Base-by-base conservation (phyloP, 2,329 filamentous ascomycete genomes). In the Emmonsiellopsis sp. region DNA sequence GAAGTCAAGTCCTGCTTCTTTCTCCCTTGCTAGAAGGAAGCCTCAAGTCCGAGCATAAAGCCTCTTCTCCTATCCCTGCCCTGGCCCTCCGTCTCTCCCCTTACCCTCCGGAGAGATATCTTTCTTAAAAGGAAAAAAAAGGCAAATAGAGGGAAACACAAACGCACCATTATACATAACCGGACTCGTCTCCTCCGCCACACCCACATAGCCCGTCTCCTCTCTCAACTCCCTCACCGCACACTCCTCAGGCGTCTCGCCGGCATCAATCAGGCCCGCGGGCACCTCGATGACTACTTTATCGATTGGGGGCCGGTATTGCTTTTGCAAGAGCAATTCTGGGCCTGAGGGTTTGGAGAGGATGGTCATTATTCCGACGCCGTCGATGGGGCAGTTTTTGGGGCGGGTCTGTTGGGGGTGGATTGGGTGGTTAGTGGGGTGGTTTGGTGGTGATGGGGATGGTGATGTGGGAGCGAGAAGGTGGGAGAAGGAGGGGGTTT, bases 141-240 rank as follows among this genome's bases (percentile, higher is more conserved):
- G 50, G 26, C n/a, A 31, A 31, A 31, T 53, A 31, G 45, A 35
- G 10, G 20, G 15, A 44, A 5, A 10, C 38, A 32, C 46, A 30
- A 37, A 64, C 70, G 47, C 59, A 74, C 72, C 72, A 56, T 74
- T 74, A 54, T 67, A 75, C 70, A 75, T 73, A 9, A 75, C 57
- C 48, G 69, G 64, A 52, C 72, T 73, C 10, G 65, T 70, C 59
- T 70, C 54, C 55, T 71, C 65, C 8, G 69, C 71, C 11, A 70
- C 66, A 3, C 75, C 84, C 59, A 82, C 74, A 62, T 82, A 83
- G 16, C 81, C 81, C 1, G 81, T 84, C 65, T 84, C 81, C 66
- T 84, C 81, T 57, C 74, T 79, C 42, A 84, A 67, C 65, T 84
- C 81, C 15, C 81, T 71, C 9, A 83, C 67, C 10, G 78, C 78